Evolutionary conservation across 192 early-diverging fungal species (phyloP).

Genomic region (Mortierella claussenii): DNA sequence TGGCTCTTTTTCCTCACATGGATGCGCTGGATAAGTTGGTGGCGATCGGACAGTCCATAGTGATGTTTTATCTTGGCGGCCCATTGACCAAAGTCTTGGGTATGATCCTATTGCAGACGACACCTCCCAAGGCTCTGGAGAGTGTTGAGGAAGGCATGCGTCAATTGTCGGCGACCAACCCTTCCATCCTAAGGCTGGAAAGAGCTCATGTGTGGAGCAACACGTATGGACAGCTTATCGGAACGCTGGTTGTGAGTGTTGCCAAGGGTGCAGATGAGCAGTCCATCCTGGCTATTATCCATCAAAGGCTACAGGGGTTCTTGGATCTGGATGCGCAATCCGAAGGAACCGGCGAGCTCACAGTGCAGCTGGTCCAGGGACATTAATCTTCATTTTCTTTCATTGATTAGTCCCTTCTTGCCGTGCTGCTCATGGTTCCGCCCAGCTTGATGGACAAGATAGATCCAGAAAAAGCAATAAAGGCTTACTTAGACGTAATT

Average conservation of each 20-base stretch:
- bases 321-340: conserved; percentile 43
- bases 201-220: conserved; percentile 68
- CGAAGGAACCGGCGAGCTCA: conserved; percentile 59
- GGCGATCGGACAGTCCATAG: conserved; percentile 55
- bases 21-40: conserved; percentile 58
- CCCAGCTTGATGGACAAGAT: no score
- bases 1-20: conserved; percentile 31
- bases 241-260: conserved; percentile 58
- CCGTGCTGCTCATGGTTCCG: no score
- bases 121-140: conserved; percentile 53
- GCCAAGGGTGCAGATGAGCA: conserved; percentile 62
- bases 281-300: conserved; percentile 54
- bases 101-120: conserved; percentile 65
- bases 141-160: conserved; percentile 58
- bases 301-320: conserved; percentile 55
- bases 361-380: conserved; percentile 55
- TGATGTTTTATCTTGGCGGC: conserved; percentile 62
- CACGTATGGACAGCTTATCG: conserved; percentile 61
- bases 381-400: neutral
- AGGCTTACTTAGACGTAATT: no score
- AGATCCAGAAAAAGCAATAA: no score
- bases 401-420: neutral
- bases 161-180: conserved; percentile 48
- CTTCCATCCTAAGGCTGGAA: conserved; percentile 57
- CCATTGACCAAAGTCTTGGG: conserved; percentile 60